Percentiles rank a stretch among this genome's conserved stretches.
phyloP scores from a whole-genome alignment of 805 yeast species.

The Grigorovia transvaalensis region DNA sequence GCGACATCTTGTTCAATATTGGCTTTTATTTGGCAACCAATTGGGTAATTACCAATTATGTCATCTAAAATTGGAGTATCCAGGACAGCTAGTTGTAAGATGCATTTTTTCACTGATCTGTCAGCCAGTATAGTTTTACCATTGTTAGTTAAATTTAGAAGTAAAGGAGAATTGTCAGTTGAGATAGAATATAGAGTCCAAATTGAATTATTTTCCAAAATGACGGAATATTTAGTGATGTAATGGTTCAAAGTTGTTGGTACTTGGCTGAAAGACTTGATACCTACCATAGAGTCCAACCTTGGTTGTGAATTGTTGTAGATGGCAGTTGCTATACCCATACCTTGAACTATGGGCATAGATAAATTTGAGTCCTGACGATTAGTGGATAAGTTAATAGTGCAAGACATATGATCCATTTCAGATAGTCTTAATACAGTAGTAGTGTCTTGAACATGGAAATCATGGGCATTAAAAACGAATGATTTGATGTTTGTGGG shows the following conservation, averaged over 20 bases:
- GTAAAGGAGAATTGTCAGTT: background rate
- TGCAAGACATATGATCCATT: slow-evolving; percentile 1
- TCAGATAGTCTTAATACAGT: slow-evolving; percentile 2
- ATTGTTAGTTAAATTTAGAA: slow-evolving; percentile 7
- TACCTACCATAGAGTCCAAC: slow-evolving; percentile 32
- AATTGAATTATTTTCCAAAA: slow-evolving; percentile 42
- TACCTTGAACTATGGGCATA: slow-evolving; percentile 66
- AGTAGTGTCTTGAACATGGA: slow-evolving; percentile 7
- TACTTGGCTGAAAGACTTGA: background rate
- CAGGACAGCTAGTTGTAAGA: slow-evolving; percentile 52
- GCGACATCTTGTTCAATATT: slow-evolving; percentile 29
- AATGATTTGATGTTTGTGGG: slow-evolving; percentile 60
- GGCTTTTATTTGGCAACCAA: slow-evolving; percentile 37
- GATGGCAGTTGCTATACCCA: slow-evolving; percentile 67
- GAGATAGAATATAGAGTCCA: slow-evolving; percentile 26
- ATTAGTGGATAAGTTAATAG: background rate
- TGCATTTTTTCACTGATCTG: slow-evolving; percentile 32
- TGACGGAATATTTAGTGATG: slow-evolving; percentile 38
- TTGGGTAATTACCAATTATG: slow-evolving; percentile 55
- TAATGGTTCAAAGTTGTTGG: background rate
- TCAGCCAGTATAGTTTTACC: slow-evolving; percentile 14
- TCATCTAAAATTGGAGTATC: slow-evolving; percentile 32
- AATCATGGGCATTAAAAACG: slow-evolving; percentile 36
- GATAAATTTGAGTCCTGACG: slow-evolving; percentile 26
- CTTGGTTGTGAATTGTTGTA: slow-evolving; percentile 45